Conservation (phyloP, 495 filamentous ascomycete genomes). For the Penicillium silybi region DNA sequence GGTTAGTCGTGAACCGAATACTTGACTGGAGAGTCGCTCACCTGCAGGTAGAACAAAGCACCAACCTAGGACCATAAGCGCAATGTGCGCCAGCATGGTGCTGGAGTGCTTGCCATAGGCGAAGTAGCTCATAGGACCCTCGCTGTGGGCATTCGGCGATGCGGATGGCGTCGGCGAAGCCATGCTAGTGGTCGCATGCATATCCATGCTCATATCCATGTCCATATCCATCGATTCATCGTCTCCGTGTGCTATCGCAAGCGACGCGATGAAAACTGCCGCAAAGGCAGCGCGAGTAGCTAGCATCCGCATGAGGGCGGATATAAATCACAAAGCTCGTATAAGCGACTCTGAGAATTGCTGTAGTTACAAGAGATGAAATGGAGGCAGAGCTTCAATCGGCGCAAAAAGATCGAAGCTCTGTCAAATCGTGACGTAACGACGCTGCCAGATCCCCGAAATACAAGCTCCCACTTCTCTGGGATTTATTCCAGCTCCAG, state of each 20-base stretch:
- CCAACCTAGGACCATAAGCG: constrained; percentile 77
- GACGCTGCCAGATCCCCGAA: constrained; percentile 7
- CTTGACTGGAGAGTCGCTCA: constrained; percentile 38
- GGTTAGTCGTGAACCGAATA: neutral
- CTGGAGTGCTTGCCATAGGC: constrained; percentile 59
- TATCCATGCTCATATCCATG: constrained; percentile 41
- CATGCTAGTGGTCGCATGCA: constrained; percentile 2
- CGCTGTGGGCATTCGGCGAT: neutral
- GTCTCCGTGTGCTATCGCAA: constrained; percentile 37
- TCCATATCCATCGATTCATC: constrained; percentile 33
- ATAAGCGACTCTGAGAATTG: neutral
- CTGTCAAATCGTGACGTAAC: constrained; percentile 30
- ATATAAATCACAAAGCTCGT: constrained; percentile 2
- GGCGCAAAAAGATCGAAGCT: constrained; percentile 15
- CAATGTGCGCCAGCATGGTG: constrained; percentile 73
- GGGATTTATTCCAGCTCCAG: neutral
- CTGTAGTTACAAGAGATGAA: neutral
- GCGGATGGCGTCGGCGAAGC: constrained; percentile 31
- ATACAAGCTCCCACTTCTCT: constrained; percentile 1
- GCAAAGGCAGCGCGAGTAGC: constrained; percentile 27
- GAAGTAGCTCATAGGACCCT: constrained; percentile 67
- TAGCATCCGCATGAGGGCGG: constrained; percentile 21
- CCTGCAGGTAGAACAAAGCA: constrained; percentile 77
- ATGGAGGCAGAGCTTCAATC: constrained; percentile 11
- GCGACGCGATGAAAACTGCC: constrained; percentile 29